Evolutionary conservation across 495 filamentous ascomycete genomes (phyloP).

Genomic region (Pseudomonodictys pantanalensis): DNA sequence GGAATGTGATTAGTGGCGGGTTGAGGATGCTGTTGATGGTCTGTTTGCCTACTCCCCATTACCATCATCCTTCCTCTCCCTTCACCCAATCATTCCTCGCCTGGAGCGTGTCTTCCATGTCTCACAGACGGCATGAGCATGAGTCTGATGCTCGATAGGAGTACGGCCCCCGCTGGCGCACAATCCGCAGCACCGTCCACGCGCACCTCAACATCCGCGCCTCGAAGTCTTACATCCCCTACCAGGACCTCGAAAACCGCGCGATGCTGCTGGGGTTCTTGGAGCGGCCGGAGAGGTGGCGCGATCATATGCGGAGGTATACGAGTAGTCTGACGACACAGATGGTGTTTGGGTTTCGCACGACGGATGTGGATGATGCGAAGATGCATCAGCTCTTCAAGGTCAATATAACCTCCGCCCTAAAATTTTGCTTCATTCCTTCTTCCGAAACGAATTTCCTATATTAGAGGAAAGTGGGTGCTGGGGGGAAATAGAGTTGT

Average conservation of each 20-base stretch:
- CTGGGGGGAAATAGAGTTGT: no score
- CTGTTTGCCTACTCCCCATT: no score
- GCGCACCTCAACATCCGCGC: slow-evolving; percentile 46
- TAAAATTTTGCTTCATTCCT: background rate
- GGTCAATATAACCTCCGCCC: background rate
- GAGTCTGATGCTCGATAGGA: slow-evolving; percentile 11
- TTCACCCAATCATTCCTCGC: no score
- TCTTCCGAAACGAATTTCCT: background rate
- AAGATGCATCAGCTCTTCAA: slow-evolving; percentile 55
- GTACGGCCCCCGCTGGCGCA: slow-evolving; percentile 43
- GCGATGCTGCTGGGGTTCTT: slow-evolving; percentile 49
- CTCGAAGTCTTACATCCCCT: slow-evolving; percentile 46
- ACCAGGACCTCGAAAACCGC: slow-evolving; percentile 53
- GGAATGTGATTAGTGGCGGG: slow-evolving; percentile 8
- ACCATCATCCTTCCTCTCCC: no score
- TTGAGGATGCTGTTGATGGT: slow-evolving; percentile 27
- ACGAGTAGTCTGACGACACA: slow-evolving; percentile 54
- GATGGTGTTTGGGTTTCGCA: slow-evolving; percentile 54
- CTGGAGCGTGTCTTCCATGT: background rate
- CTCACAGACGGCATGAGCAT: background rate
- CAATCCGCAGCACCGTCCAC: slow-evolving; percentile 47
- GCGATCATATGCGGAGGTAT: slow-evolving; percentile 54
- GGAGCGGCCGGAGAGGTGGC: slow-evolving; percentile 39
- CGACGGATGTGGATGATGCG: slow-evolving; percentile 47
- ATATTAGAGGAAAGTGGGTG: no score